Evolutionary conservation across 2,329 filamentous ascomycete species (phyloP).

Genomic region (Calonectria fujianensis): DNA sequence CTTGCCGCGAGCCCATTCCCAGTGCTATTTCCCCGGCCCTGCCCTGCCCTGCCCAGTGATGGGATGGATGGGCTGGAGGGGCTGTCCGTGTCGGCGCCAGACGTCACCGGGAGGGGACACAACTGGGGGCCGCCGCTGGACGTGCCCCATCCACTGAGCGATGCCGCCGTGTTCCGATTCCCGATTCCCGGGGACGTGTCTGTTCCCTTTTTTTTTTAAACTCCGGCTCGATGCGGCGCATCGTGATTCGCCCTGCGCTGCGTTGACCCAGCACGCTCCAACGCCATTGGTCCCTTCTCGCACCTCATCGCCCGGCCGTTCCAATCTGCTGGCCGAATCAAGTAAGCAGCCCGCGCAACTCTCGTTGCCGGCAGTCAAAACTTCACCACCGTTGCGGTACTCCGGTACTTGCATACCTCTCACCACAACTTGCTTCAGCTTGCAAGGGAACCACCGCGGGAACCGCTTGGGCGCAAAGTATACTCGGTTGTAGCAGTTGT

Average conservation of each 20-base stretch:
- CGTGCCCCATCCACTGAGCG: slow-evolving; percentile 7
- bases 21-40: slow-evolving; percentile 12
- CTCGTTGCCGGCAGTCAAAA: slow-evolving; percentile 16
- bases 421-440: background rate
- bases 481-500: background rate
- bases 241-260: slow-evolving; percentile 12
- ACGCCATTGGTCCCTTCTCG: slow-evolving; percentile 33
- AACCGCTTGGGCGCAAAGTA: no score
- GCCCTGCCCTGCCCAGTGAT: background rate
- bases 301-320: slow-evolving; percentile 36
- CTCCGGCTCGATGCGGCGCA: background rate
- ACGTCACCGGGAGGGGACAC: slow-evolving; percentile 14
- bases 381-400: background rate
- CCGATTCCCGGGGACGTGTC: background rate
- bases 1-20: background rate
- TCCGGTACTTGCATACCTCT: slow-evolving; percentile 12
- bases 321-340: slow-evolving; percentile 22
- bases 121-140: background rate
- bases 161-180: slow-evolving; percentile 11
- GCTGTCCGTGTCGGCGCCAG: slow-evolving; percentile 7
- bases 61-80: background rate
- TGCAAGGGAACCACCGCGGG: no score
- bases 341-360: slow-evolving; percentile 9
- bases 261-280: slow-evolving; percentile 1
- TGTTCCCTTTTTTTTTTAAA: background rate